phyloP scores from a whole-genome alignment of 2,329 filamentous ascomycete genomes.

The Exophiala phaeomuriformis region DNA sequence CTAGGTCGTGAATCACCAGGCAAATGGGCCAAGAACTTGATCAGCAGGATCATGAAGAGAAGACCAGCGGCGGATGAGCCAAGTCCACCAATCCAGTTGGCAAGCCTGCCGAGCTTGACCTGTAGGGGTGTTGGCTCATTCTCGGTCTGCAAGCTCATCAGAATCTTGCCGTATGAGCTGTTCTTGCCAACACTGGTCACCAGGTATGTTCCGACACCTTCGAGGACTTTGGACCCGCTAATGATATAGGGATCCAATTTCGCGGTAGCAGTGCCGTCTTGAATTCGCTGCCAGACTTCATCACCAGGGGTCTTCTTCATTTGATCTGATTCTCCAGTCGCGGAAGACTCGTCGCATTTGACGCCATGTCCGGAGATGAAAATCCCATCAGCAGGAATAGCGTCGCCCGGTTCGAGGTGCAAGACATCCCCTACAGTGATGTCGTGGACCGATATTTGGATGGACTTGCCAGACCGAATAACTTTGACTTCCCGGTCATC shows the following conservation, averaged over 20 bases:
- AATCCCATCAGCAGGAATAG: constrained; percentile 63
- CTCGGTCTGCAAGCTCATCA: constrained; percentile 66
- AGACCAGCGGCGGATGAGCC: constrained; percentile 68
- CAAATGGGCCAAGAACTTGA: constrained; percentile 71
- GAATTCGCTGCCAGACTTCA: constrained; percentile 51
- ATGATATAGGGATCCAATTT: constrained; percentile 67
- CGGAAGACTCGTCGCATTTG: constrained; percentile 66
- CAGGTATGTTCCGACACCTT: constrained; percentile 67
- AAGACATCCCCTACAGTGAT: constrained; percentile 64
- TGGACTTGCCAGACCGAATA: constrained; percentile 58
- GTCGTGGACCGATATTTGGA: constrained; percentile 58
- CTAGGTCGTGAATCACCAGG: constrained; percentile 47
- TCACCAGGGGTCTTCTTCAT: constrained; percentile 59
- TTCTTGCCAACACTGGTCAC: constrained; percentile 66
- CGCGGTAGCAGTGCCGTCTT: constrained; percentile 46
- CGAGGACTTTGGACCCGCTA: constrained; percentile 70
- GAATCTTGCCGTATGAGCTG: constrained; percentile 67
- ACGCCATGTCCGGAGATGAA: constrained; percentile 60
- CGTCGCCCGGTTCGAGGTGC: constrained; percentile 61
- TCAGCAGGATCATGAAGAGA: constrained; percentile 77
- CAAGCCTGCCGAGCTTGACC: constrained; percentile 66
- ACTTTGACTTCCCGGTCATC: constrained; percentile 60
- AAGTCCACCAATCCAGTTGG: constrained; percentile 69
- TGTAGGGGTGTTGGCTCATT: constrained; percentile 70
- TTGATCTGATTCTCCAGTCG: constrained; percentile 66